Conservation (phyloP, 164 flowering plant species). For the Liriodendron chinense region DNA sequence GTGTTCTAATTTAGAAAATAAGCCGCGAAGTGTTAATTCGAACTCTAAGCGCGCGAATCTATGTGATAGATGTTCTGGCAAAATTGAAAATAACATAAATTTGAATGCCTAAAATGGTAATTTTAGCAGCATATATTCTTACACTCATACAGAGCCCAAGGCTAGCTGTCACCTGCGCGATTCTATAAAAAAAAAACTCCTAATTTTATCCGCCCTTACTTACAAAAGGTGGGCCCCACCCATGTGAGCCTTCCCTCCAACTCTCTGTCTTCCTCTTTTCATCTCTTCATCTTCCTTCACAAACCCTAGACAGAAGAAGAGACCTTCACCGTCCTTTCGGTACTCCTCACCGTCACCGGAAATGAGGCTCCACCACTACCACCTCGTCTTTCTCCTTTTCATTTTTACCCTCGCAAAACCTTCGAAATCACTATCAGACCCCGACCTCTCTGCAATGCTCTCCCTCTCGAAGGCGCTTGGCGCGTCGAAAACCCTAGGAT, state of each 20-base stretch:
- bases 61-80: background rate
- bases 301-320: background rate
- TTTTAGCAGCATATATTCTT: background rate
- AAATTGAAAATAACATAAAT: no score
- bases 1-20: no score
- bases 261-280: background rate
- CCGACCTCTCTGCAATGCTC: constrained; percentile 1
- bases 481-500: background rate
- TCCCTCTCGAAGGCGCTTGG: background rate
- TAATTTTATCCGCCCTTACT: background rate
- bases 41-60: no score
- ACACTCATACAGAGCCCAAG: background rate
- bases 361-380: background rate
- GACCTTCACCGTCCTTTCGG: background rate
- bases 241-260: background rate
- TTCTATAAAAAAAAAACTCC: no score
- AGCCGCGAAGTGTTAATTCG: no score
- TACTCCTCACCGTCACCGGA: background rate
- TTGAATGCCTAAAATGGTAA: background rate
- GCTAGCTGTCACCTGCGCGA: no score
- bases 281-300: background rate
- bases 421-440: background rate
- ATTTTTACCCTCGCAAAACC: background rate
- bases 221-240: background rate
- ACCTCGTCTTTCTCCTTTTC: background rate